These are phyloP conservation scores for Synura sp. DNA, from an alignment of 352 stramenopile genomes.

Conservation along the genomic window DNA sequence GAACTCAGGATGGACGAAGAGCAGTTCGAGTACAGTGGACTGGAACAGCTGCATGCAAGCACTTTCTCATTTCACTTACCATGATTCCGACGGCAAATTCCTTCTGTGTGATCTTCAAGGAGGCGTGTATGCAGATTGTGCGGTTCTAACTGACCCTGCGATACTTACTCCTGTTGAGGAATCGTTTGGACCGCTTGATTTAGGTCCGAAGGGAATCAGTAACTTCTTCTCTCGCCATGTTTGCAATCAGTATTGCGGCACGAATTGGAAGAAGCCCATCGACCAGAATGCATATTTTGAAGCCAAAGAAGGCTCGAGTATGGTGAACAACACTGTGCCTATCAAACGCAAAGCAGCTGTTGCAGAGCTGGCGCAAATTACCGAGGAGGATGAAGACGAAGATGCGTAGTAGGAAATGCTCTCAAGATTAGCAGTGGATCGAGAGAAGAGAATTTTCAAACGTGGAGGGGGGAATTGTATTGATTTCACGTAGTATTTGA, in stretches of 20 bases:
- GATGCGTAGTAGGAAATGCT: no score
- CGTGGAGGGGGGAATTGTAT: no score
- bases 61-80: conserved; percentile 54
- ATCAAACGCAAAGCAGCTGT: no score
- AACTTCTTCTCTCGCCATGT: conserved; percentile 52
- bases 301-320: background rate
- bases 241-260: conserved; percentile 55
- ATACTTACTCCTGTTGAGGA: conserved; percentile 48
- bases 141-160: conserved; percentile 55
- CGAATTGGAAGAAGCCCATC: conserved; percentile 44
- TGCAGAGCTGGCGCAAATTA: no score
- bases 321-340: background rate
- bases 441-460: no score
- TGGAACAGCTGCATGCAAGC: conserved; percentile 52
- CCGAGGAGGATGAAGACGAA: no score
- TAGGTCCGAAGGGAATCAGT: conserved; percentile 50
- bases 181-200: conserved; percentile 51
- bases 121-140: conserved; percentile 50
- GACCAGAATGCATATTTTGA: background rate
- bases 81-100: conserved; percentile 47
- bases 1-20: conserved; percentile 50
- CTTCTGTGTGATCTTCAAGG: conserved; percentile 58
- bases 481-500: no score
- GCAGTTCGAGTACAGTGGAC: background rate
- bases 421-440: no score